Evolutionary conservation across 2,329 filamentous ascomycete species (phyloP).

Genomic region (Fusarium odoratissimum): DNA sequence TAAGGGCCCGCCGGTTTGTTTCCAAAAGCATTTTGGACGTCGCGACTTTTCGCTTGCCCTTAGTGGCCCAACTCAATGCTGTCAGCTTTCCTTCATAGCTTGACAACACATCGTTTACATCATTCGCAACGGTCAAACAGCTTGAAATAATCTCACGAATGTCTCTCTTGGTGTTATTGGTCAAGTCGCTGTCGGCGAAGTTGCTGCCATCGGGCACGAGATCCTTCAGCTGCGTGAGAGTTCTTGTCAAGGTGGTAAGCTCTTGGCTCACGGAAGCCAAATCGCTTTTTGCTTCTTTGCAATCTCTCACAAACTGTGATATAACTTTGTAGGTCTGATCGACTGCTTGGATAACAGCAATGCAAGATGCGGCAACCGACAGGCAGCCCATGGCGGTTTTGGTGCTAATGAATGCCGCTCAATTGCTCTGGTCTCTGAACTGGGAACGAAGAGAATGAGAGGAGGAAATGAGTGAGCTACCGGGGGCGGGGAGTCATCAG

Average conservation of each 20-base stretch:
- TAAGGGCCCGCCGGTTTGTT: not conserved
- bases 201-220: not conserved
- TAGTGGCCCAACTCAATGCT: not conserved
- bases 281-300: too few relatives aligned
- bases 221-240: not conserved
- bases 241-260: not conserved
- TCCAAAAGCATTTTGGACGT: not conserved
- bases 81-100: not conserved
- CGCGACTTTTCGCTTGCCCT: constrained; percentile 5
- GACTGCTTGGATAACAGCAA: constrained; percentile 6
- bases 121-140: too few relatives aligned
- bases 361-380: not conserved
- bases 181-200: not conserved
- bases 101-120: too few relatives aligned
- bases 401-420: too few relatives aligned
- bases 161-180: not conserved
- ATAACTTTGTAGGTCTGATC: not conserved
- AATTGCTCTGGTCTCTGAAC: too few relatives aligned
- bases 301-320: not conserved
- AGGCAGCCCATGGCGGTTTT: constrained; percentile 6
- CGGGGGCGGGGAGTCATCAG: too few relatives aligned
- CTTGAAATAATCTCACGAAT: not conserved
- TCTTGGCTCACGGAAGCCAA: too few relatives aligned
- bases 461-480: too few relatives aligned
- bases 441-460: too few relatives aligned